These are phyloP conservation scores for Isabelozyma pseudorhagii DNA, from an alignment of 805 yeast species.

Conservation along the genomic window DNA sequence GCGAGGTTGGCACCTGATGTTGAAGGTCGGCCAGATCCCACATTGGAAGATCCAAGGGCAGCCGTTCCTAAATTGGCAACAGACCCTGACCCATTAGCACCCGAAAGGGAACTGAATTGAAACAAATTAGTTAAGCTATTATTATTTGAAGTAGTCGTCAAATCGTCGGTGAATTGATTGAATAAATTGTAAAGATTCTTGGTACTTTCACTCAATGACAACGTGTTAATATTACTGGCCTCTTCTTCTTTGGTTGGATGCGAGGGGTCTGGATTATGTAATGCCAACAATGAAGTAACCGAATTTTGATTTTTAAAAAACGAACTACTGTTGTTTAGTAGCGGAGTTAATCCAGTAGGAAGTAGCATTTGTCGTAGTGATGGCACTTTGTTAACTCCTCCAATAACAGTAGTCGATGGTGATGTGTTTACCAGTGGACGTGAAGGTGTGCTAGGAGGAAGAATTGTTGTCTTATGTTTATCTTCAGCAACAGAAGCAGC, in stretches of 20 bases:
- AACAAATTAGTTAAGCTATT: slow-evolving; percentile 22
- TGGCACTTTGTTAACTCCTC: not conserved
- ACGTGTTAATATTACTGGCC: slow-evolving; percentile 3
- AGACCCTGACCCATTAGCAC: not conserved
- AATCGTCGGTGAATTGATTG: slow-evolving; percentile 23
- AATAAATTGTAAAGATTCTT: slow-evolving; percentile 28
- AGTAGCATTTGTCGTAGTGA: not conserved
- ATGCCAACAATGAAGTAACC: not conserved
- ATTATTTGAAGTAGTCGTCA: slow-evolving; percentile 8
- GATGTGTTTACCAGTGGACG: not conserved
- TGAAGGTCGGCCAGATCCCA: too few species aligned
- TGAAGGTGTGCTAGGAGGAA: not conserved
- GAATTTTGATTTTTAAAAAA: not conserved
- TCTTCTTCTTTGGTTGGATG: slow-evolving; percentile 9
- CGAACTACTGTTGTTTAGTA: not conserved
- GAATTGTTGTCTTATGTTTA: not conserved
- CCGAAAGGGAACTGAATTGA: slow-evolving; percentile 12
- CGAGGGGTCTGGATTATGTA: not conserved
- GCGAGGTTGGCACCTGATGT: not conserved
- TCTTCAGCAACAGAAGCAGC: not conserved
- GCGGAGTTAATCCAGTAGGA: not conserved
- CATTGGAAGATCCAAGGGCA: too few species aligned
- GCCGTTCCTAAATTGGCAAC: too few species aligned
- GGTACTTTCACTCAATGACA: slow-evolving; percentile 24
- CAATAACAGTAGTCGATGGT: not conserved